Conservation (phyloP, 306 rosid genomes). For the Trifolium dubium region DNA sequence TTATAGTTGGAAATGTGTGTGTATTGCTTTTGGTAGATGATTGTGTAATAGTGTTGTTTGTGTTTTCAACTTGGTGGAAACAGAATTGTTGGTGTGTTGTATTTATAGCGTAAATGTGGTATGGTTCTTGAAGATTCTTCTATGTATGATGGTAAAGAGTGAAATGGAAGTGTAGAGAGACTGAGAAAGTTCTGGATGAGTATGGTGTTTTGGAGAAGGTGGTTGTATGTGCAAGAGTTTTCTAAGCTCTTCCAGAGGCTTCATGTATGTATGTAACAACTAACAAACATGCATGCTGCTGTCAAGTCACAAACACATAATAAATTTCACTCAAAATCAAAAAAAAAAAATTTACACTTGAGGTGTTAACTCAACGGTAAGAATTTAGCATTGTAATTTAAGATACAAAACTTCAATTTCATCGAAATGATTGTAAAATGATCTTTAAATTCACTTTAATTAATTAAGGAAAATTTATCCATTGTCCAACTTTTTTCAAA, state of each 20-base stretch:
- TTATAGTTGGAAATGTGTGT: neutral
- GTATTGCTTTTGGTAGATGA: neutral
- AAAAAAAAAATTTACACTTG: too few species aligned
- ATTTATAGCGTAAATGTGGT: conserved; percentile 29
- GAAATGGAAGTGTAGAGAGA: conserved; percentile 22
- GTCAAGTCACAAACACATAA: neutral
- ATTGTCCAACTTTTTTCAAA: too few species aligned
- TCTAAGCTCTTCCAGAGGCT: conserved; percentile 49
- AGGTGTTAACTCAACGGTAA: too few species aligned
- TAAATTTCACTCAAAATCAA: too few species aligned
- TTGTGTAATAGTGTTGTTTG: neutral
- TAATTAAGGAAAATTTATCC: too few species aligned
- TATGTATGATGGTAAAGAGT: neutral
- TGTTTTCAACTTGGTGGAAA: neutral
- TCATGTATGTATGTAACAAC: conserved; percentile 15
- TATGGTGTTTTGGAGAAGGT: conserved; percentile 11
- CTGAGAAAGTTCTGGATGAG: conserved; percentile 47
- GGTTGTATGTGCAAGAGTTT: conserved; percentile 17
- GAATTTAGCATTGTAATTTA: too few species aligned
- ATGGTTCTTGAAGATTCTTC: conserved; percentile 46
- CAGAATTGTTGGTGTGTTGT: neutral
- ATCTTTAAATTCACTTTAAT: too few species aligned
- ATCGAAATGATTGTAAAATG: too few species aligned
- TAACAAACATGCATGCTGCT: neutral
- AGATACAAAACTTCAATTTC: too few species aligned